Evolutionary conservation across 192 early-diverging fungal species (phyloP), one percentile per base, ranked within the genome.

Genomic region (Oehlia diaphana): DNA sequence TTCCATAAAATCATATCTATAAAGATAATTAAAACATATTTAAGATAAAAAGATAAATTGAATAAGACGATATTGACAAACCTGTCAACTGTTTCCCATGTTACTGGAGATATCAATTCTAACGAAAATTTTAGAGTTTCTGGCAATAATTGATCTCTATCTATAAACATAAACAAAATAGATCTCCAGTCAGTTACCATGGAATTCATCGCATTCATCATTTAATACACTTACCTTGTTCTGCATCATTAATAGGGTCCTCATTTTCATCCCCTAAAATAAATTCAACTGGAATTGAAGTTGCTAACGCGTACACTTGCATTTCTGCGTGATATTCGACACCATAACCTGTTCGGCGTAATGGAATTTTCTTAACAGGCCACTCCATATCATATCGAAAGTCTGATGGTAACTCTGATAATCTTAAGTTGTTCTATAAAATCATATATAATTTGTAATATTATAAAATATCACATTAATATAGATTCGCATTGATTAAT

Each of bases 81-180:
- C 81, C 85, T 82, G 79, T 98, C 97, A 0, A 97, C 94, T 14
- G 93, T 96, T 78, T 98, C 96, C 95, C 95, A 98, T 21, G 96
- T 96, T 0, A 96, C 90, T 2, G 97, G 96, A 21, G 97, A 98
- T 16, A 99, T 88, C 64, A 99, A 86, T 67, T 97, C 94, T 49
- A 99, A 74, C 7, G 88, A 89, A 81, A 91, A 96, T 21, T 85
- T 83, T 14, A 91, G 86, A 50, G 89, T 83, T 16, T 79, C 77
- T 19, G 96, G 95, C 5, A 88, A 83, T 80, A 92, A 90, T 31
- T 87, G 85, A 23, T 39, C 66, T 77, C 83, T 50, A 64, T 84
- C 85, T 62, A 68, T 65, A 14, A 78, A 86, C 63, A 68, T 65
- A 14, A 78, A 86, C 63, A 81, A 66, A 19, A 72, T 4, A 12